phyloP scores from a whole-genome alignment of 2,329 filamentous ascomycete species.

The Aspergillus sp. region DNA sequence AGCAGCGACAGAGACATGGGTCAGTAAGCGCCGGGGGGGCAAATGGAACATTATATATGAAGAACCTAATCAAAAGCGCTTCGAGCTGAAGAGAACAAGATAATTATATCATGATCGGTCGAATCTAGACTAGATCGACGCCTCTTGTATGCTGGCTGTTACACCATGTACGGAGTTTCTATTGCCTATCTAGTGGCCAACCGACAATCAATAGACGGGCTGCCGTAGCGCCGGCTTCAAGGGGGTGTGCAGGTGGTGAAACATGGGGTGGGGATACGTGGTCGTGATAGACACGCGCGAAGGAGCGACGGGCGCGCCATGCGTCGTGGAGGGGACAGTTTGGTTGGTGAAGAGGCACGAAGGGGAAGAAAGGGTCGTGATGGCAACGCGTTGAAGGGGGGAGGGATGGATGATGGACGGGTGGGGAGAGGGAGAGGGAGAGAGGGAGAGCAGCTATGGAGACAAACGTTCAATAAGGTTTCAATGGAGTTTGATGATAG shows the following conservation, averaged over 20 bases:
- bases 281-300: conserved; percentile 13
- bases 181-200: no score
- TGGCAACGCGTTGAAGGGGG: conserved; percentile 28
- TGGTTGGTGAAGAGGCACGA: conserved; percentile 8
- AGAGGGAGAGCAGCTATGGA: neutral
- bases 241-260: conserved; percentile 12
- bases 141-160: neutral
- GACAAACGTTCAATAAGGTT: neutral
- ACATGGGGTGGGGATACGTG: conserved; percentile 12
- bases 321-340: neutral
- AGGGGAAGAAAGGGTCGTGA: conserved; percentile 11
- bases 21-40: neutral
- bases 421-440: neutral
- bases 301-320: neutral
- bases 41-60: neutral
- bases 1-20: conserved; percentile 1
- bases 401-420: conserved; percentile 5
- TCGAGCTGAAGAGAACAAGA: neutral
- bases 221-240: conserved; percentile 4
- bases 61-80: neutral
- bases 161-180: neutral
- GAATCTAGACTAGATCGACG: neutral
- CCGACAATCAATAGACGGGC: neutral
- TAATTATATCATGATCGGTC: neutral
- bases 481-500: neutral